Evolutionary conservation across 2,329 filamentous ascomycete species (phyloP), one percentile per base, ranked within the genome.

Genomic region (Botrytis medusae): DNA sequence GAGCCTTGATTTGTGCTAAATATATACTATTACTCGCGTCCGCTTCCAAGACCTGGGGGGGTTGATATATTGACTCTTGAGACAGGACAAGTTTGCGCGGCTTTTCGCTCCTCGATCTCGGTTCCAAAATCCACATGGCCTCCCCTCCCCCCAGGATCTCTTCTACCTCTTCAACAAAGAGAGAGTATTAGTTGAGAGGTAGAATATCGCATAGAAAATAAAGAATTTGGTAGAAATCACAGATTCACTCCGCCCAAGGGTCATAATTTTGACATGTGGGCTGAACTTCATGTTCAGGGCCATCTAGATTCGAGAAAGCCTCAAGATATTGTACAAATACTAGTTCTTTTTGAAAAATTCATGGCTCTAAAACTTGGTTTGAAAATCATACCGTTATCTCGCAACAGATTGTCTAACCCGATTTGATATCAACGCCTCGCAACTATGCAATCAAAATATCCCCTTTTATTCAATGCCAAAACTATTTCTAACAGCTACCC

Each of bases 401-500:
- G 65, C 48, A 32, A 69, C 48, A 69, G 48, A 65, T 37, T 42
- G n/a, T 69, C 65, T 69, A 69, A 68, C 48, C 64, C 48, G 37
- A 18, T 54, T 42, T 68, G 16, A 68, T 57, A 22, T 69, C 48
- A 57, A 57, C 65, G 65, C 65, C 65, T 42, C n/a, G 37, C 65
- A 57, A 69, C n/a, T 42, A 57, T 69, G 65, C 65, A 32, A 57
- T 69, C 18, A 42, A 44, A 16, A 57, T 42, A 20, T 18, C 10
- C 10, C 65, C 22, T 40, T 8, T 34, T 73, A 70, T 14, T 74
- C n/a, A 16, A 72, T 40, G 29, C 83, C 83, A 81, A 92, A 92
- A 74, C 86, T 85, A 74, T 85, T 87, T 76, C 89, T 87, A 59
- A 98, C 85, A 12, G 94, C 93, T 73, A 87, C 86, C 0, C 93